Percentiles rank a stretch among this genome's conserved stretches.
phyloP scores from a whole-genome alignment of 495 filamentous ascomycete genomes.

The Aspergillus ellipticus region DNA sequence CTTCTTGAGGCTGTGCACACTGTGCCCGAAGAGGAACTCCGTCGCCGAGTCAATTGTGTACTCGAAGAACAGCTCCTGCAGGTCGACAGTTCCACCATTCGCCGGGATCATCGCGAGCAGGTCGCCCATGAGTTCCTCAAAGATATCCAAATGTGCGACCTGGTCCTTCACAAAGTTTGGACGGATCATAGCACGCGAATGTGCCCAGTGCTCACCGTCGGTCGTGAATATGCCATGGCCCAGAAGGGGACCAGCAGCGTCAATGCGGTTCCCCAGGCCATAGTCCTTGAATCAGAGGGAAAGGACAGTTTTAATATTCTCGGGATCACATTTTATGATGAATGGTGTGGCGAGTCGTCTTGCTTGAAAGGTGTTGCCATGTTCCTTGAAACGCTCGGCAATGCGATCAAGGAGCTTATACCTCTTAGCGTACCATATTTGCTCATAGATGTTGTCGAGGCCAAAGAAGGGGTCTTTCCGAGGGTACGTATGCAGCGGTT shows the following conservation, averaged over 20 bases:
- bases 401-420: slow-evolving; percentile 13
- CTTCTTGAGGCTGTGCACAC: slow-evolving; percentile 18
- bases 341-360: slow-evolving; percentile 13
- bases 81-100: slow-evolving; percentile 43
- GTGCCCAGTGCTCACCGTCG: slow-evolving; percentile 58
- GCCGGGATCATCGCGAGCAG: slow-evolving; percentile 35
- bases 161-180: slow-evolving; percentile 40
- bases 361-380: slow-evolving; percentile 14
- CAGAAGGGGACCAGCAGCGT: slow-evolving; percentile 37
- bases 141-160: slow-evolving; percentile 33
- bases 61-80: slow-evolving; percentile 49
- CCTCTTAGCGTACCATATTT: slow-evolving; percentile 6
- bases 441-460: slow-evolving; percentile 13
- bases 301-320: slow-evolving; percentile 51
- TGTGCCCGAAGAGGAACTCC: slow-evolving; percentile 55
- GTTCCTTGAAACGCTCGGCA: slow-evolving; percentile 4
- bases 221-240: slow-evolving; percentile 59
- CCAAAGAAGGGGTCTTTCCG: slow-evolving; percentile 10
- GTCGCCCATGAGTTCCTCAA: slow-evolving; percentile 48
- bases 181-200: slow-evolving; percentile 44
- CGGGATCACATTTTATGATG: slow-evolving; percentile 23
- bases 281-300: slow-evolving; percentile 69
- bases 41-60: slow-evolving; percentile 59
- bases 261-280: slow-evolving; percentile 32
- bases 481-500: slow-evolving; percentile 3